Percentiles rank a stretch among this genome's conserved stretches.
Conservation (phyloP, 176 grass and related monocot genomes). For the Cenchrus americanus region DNA sequence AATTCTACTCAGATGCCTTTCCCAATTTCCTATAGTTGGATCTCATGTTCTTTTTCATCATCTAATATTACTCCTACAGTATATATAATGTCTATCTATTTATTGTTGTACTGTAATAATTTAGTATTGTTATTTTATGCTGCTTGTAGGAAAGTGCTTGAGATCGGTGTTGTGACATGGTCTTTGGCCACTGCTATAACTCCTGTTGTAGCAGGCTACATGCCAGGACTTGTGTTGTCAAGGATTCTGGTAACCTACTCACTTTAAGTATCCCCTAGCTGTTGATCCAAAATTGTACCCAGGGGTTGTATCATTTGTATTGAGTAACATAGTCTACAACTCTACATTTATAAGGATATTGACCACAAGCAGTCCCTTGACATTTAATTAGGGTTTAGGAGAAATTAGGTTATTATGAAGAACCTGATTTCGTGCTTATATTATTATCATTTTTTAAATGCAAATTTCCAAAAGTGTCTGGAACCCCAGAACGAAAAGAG, state of each 20-base stretch:
- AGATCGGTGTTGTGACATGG: slow-evolving; percentile 81
- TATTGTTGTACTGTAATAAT: slow-evolving; percentile 10
- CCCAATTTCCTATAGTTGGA: neutral
- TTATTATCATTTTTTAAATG: slow-evolving; percentile 1
- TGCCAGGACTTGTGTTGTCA: slow-evolving; percentile 89
- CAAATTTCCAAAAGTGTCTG: neutral
- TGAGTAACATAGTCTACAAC: neutral
- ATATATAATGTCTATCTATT: slow-evolving; percentile 15
- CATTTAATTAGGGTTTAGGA: slow-evolving; percentile 6
- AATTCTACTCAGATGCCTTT: slow-evolving; percentile 19
- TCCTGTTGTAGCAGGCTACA: slow-evolving; percentile 81
- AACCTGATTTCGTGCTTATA: neutral
- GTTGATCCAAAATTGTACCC: slow-evolving; percentile 5
- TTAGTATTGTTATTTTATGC: slow-evolving; percentile 29
- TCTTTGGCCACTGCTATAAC: slow-evolving; percentile 80
- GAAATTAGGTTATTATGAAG: slow-evolving; percentile 11
- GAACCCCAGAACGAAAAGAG: slow-evolving; percentile 9
- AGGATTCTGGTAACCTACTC: slow-evolving; percentile 80
- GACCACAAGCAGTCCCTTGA: neutral
- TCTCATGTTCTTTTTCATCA: slow-evolving; percentile 22
- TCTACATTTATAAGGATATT: slow-evolving; percentile 2
- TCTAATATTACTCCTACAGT: slow-evolving; percentile 13
- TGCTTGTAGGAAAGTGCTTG: slow-evolving; percentile 82
- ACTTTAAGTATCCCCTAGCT: slow-evolving; percentile 12
- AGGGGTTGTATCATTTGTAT: slow-evolving; percentile 10